A percentile compares a stretch with the other conserved stretches of the same genome.
Evolutionary conservation across 2,329 filamentous ascomycete genomes (phyloP).

Genomic region (Lecanosticta acicola): DNA sequence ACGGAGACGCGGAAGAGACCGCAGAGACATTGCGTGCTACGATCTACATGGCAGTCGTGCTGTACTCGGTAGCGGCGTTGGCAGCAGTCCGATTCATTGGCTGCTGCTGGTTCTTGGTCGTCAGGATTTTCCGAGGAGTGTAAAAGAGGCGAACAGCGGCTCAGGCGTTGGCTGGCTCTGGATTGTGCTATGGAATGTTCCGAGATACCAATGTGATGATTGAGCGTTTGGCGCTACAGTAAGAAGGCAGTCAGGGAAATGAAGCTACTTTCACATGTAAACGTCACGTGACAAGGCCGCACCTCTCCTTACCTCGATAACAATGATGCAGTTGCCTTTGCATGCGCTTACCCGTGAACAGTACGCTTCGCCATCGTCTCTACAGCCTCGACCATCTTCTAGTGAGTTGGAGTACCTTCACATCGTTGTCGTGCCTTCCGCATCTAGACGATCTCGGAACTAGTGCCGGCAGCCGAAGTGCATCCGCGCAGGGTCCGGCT

Average conservation of each 20-base stretch:
- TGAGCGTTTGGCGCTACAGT: conserved; percentile 9
- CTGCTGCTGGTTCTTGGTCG: conserved; percentile 85
- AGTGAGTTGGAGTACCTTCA: conserved; percentile 1
- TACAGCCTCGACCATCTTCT: no score
- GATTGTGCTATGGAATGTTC: conserved; percentile 6
- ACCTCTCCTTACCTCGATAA: not conserved
- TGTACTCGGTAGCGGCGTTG: conserved; percentile 83
- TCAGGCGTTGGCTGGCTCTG: conserved; percentile 9
- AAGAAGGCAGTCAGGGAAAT: not conserved
- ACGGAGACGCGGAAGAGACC: conserved; percentile 40
- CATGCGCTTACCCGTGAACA: no score
- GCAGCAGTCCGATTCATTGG: conserved; percentile 83
- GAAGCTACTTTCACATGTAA: not conserved
- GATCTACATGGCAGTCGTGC: conserved; percentile 78
- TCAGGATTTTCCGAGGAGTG: conserved; percentile 67
- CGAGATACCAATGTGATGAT: conserved; percentile 9
- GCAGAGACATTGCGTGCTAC: conserved; percentile 55
- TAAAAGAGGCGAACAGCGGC: conserved; percentile 15
- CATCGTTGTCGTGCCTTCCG: not conserved
- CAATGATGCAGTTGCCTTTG: no score
- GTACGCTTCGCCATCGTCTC: no score
- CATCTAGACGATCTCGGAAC: no score
- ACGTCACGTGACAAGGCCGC: not conserved
- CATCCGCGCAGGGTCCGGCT: not conserved
- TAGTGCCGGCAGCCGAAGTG: not conserved